Base-by-base conservation (phyloP, 345 rosid species). In the Moricandia moricandioides region DNA sequence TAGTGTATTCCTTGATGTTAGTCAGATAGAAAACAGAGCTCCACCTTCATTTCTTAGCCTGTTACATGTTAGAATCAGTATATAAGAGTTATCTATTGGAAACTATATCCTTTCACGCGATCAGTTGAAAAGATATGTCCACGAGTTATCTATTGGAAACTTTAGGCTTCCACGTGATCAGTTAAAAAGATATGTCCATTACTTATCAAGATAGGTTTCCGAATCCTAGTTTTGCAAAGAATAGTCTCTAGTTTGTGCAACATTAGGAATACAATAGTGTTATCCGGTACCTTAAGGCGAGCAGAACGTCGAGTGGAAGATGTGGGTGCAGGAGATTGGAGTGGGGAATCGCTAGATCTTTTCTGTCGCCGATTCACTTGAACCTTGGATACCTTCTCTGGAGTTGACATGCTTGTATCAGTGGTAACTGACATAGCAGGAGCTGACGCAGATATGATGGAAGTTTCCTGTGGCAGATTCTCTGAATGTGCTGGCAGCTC, bases 401-500 rank as follows among this genome's bases (percentile, higher is more conserved):
- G 73, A 58, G 91, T 81, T 80, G 87, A 81, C 74, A 82, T 93
- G 76, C 81, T 84, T 76, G 67, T 76, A 18, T 86, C 88, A 55
- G 85, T 83, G 58, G 90, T 84, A 71, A 79, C 70, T 72, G 99
- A 86, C 21, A 74, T 27, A 67, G 45, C 80, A 47, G 97, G 96
- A 69, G 91, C 97, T 73, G 91, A 90, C 59, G 75, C 60, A 71
- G 91, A 82, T 62, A 89, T 64, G 60, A 83, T 68, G 35, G 87
- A 74, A 30, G 83, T 82, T 61, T 85, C 90, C 76, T 90, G 96
- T 57, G 58, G 81, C 76, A 78, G 73, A 65, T 76, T 70, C 60
- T 74, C 57, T 13, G 79, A 75, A 31, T 62, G 82, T n/a, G 90
- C 76, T 37, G 76, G 80, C 65, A 65, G 54, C 70, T 89, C 96